Evolutionary conservation across 1,139 yeast genomes (phyloP), one percentile per base, ranked within the genome.

Genomic region (Blastobotrys illinoisensis): DNA sequence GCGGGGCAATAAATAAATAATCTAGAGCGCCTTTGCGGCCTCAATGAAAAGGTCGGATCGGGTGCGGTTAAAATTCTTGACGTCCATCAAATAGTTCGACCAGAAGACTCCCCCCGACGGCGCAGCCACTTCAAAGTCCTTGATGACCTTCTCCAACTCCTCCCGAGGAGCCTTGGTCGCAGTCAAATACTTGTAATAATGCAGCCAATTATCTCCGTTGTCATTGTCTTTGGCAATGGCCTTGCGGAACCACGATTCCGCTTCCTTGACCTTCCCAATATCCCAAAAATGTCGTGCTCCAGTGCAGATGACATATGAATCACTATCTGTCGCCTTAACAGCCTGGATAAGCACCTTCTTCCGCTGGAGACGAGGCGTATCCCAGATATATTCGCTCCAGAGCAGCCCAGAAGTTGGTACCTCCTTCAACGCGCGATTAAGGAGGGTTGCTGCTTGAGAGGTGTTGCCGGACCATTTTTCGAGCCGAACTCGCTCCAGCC

Each of bases 191-290:
- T 78, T 75, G 64, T 79, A 81, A 51, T 78, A 69, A 87, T 91
- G 86, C 0, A 81, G 80, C 89, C 96, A 90, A 4, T 78, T 70
- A 67, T 91, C 98, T 2, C 96, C 98, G 65, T 76, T 79, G 14
- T 70, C 72, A 0, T 73, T 68, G 57, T 85, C 83, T n/a, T 75
- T 74, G 43, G 74, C 74, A 18, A 83, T 66, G 2, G 95, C 86
- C 52, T 90, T 77, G 49, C 85, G 85, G 60, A 90, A 80, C 93
- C 97, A 91, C 14, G 83, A 77, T 55, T 75, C 74, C 0, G 96
- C 90, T 61, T 84, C 85, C 1, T 78, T 70, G 45, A 76, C 70
- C 61, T 87, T 88, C 0, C 87, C 85, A 40, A 82, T 88, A 2
- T 72, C 64, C 86, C 87, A 87, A 62, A 89, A 83, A 58, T 81